Percentiles rank a stretch among this genome's conserved stretches.
Conservation (phyloP, 805 yeast species). For the Wickerhamiella vanderwaltii region DNA sequence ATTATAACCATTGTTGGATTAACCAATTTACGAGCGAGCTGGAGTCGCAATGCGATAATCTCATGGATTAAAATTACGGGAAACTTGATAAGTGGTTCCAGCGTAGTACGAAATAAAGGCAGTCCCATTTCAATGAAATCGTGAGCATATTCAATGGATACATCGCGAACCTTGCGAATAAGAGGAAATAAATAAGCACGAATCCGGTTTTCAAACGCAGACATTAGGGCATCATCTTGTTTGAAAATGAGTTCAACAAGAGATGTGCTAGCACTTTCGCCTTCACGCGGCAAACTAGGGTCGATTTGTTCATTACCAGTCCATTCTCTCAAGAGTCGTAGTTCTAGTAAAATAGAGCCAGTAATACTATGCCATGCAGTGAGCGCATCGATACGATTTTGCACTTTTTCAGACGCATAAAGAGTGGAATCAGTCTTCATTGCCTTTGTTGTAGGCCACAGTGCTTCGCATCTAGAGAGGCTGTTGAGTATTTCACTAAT, state of each 20-base stretch:
- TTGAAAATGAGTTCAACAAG: conserved; percentile 76
- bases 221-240: conserved; percentile 34
- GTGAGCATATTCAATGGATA: conserved; percentile 49
- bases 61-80: conserved; percentile 75
- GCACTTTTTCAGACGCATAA: conserved; percentile 52
- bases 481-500: conserved; percentile 46
- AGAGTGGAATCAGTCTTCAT: conserved; percentile 70
- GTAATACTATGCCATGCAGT: conserved; percentile 75
- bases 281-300: conserved; percentile 34
- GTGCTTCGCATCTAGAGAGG: conserved; percentile 54
- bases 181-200: conserved; percentile 65
- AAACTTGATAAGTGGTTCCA: conserved; percentile 55
- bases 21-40: conserved; percentile 62
- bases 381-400: conserved; percentile 56
- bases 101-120: conserved; percentile 45
- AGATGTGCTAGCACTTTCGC: conserved; percentile 45
- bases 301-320: conserved; percentile 74
- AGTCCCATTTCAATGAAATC: conserved; percentile 52
- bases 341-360: conserved; percentile 51
- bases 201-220: conserved; percentile 57
- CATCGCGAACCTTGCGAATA: conserved; percentile 66
- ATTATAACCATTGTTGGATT: conserved; percentile 92
- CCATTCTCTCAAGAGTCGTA: conserved; percentile 56
- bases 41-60: conserved; percentile 57
- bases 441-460: conserved; percentile 69